Evolutionary conservation across 306 rosid genomes (phyloP).

Genomic region (Trichosanthes truncata): DNA sequence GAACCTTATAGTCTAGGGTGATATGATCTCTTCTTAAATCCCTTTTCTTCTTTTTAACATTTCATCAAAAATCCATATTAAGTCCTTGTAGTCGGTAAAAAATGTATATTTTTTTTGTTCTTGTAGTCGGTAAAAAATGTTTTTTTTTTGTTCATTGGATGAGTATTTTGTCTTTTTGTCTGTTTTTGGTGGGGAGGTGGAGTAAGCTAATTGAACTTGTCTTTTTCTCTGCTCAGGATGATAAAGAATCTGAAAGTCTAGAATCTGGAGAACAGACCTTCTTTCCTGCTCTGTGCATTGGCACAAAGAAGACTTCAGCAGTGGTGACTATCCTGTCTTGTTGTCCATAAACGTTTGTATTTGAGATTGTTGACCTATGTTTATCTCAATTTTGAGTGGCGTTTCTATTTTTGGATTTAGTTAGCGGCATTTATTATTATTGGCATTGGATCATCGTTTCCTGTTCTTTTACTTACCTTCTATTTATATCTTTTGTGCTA

Average conservation of each 20-base stretch:
- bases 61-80: not conserved
- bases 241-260: conserved; percentile 22
- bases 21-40: not conserved
- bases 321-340: conserved; percentile 59
- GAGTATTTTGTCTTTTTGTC: not conserved
- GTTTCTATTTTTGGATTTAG: not conserved
- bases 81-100: not conserved
- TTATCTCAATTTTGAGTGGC: not conserved
- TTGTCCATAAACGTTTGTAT: not conserved
- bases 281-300: conserved; percentile 76
- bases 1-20: not conserved
- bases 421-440: not conserved
- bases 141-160: not conserved
- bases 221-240: conserved; percentile 42
- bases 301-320: conserved; percentile 48
- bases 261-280: conserved; percentile 88
- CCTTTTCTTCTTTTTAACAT: not conserved
- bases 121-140: not conserved
- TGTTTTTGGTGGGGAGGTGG: not conserved
- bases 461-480: not conserved
- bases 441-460: not conserved
- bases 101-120: not conserved
- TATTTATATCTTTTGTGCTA: not conserved
- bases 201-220: not conserved
- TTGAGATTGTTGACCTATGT: not conserved